These are phyloP conservation scores for Herpetospermum pedunculosum DNA, from an alignment of 306 rosid species.

Conservation along the genomic window DNA sequence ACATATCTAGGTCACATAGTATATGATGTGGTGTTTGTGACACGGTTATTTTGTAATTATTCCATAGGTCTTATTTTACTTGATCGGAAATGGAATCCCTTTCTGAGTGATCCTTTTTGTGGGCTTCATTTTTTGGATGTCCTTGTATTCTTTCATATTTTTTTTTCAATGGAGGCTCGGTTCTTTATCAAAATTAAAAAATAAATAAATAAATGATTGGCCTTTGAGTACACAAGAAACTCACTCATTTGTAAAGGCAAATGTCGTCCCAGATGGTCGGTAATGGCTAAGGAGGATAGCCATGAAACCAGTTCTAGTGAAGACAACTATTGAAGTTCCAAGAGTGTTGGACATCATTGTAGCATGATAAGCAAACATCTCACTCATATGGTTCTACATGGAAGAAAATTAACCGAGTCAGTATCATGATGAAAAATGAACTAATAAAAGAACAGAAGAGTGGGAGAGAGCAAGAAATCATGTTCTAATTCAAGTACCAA, in stretches of 20 bases:
- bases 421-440: conserved; percentile 2
- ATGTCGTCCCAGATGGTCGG: conserved; percentile 84
- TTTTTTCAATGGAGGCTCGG: too few species aligned
- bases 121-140: too few species aligned
- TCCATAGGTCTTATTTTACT: too few species aligned
- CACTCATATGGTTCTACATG: conserved; percentile 91
- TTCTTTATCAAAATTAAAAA: too few species aligned
- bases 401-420: conserved; percentile 5
- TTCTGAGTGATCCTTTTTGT: too few species aligned
- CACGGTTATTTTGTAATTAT: too few species aligned
- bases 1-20: too few species aligned
- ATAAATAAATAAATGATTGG: too few species aligned
- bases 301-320: conserved; percentile 93
- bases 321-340: conserved; percentile 88
- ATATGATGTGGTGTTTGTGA: too few species aligned
- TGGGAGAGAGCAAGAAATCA: background rate
- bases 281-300: conserved; percentile 77
- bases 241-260: conserved; percentile 91
- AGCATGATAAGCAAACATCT: conserved; percentile 99
- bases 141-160: too few species aligned
- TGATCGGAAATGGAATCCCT: too few species aligned
- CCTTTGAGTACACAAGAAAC: conserved; percentile 21
- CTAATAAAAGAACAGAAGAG: background rate
- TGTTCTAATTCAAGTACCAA: background rate
- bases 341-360: conserved; percentile 98